Evolutionary conservation across 2,329 filamentous ascomycete species (phyloP), one percentile per base, ranked within the genome.

Genomic region (Fusarium sp.): DNA sequence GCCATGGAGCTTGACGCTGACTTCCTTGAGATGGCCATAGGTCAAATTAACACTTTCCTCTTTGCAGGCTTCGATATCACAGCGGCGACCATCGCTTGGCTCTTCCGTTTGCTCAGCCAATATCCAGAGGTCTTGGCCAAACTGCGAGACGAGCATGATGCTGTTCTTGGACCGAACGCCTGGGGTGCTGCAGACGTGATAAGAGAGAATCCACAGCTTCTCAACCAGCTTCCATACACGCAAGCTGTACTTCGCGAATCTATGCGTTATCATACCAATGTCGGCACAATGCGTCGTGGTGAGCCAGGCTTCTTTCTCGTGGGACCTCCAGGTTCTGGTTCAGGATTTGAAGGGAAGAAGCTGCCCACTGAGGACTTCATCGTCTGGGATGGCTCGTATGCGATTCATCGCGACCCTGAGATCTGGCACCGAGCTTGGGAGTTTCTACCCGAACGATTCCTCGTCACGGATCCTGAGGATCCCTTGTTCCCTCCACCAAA

Each of bases 1-100:
- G 33, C 26, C 20, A 13, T 80, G 76, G 47, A 55, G 75, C 33
- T 59, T 31, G 39, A 56, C 16, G 23, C 41, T 12, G 35, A 56
- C 18, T 63, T 65, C 15, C 54, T 68, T 18, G 70, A 77, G 3
- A 72, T 71, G 7, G 70, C 78, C 6, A 65, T 81, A 24, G 68
- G 74, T 0, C 79, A 82, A 39, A 65, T 82, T 20, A 80, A 80
- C 23, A 48, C 69, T 6, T 80, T 82, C 56, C 70, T 82, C 11
- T 79, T 81, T 24, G 80, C 77, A 0, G 80, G 80, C 2, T 76
- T 80, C 42, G 80, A 82, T 42, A 81, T 78, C 5, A 81, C 79
- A 1, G 75, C 78, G 0, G 73, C 75, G 15, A 77, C 78, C 2
- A 70, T 81, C 11, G 79, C 76, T 42, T 80, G 76, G 60, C 74